A percentile compares a stretch with the other conserved stretches of the same genome.
Evolutionary conservation across 176 grass and related monocot genomes (phyloP).

Genomic region (Rhynchospora tenuis): DNA sequence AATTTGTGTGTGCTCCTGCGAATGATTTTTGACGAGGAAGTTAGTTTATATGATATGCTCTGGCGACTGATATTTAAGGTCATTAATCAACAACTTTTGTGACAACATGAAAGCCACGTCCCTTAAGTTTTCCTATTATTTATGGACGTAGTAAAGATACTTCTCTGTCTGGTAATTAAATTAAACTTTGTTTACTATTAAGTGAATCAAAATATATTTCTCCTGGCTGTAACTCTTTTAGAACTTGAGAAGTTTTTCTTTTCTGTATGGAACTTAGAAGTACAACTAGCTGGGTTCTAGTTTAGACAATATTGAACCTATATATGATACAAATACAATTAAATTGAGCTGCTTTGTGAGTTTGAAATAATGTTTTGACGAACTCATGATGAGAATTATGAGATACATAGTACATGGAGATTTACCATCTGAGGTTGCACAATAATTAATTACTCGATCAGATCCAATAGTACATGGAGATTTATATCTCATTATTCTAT

Average conservation of each 20-base stretch:
- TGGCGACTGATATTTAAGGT: not conserved
- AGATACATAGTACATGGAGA: not conserved
- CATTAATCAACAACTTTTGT: too few species aligned
- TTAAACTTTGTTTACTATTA: not conserved
- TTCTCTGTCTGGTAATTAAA: not conserved
- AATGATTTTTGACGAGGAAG: not conserved
- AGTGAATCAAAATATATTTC: not conserved
- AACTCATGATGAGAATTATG: not conserved
- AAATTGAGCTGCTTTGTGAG: not conserved
- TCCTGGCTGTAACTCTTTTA: not conserved
- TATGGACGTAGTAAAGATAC: not conserved
- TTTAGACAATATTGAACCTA: too few species aligned
- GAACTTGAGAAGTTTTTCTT: too few species aligned
- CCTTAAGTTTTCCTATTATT: not conserved
- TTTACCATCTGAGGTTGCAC: not conserved
- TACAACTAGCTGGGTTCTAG: too few species aligned
- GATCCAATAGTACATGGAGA: not conserved
- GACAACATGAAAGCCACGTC: too few species aligned
- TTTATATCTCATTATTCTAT: not conserved
- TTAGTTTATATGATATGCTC: not conserved
- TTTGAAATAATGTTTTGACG: not conserved
- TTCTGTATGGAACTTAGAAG: too few species aligned
- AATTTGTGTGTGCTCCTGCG: not conserved
- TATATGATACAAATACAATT: too few species aligned
- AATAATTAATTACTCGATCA: not conserved